phyloP scores from a whole-genome alignment of 345 rosid species.

The Noccaea caerulescens region DNA sequence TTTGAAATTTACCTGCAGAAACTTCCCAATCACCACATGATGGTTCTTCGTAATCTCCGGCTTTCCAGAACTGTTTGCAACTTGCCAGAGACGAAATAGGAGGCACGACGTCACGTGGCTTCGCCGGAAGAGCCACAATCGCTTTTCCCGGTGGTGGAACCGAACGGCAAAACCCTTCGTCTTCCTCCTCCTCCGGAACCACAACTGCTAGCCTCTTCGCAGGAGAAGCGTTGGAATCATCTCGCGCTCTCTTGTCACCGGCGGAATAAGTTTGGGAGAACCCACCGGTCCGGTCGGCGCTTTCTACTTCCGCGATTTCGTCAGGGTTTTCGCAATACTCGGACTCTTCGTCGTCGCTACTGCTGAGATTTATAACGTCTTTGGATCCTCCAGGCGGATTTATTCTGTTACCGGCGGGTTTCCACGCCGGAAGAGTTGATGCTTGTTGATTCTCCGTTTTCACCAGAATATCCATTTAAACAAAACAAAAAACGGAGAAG shows the following conservation, averaged over 20 bases:
- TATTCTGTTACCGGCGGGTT: neutral
- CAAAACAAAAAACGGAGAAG: neutral
- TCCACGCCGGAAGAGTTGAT: slow-evolving; percentile 2
- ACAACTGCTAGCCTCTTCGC: slow-evolving; percentile 42
- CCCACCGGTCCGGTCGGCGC: slow-evolving; percentile 14
- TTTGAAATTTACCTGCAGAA: slow-evolving; percentile 49
- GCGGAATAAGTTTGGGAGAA: neutral
- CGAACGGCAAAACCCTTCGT: slow-evolving; percentile 48
- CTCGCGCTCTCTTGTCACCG: slow-evolving; percentile 40
- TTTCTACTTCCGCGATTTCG: neutral
- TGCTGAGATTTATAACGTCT: slow-evolving; percentile 56
- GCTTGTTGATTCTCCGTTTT: slow-evolving; percentile 52
- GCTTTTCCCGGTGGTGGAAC: slow-evolving; percentile 1
- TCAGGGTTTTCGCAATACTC: slow-evolving; percentile 22
- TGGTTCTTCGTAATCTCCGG: slow-evolving; percentile 83
- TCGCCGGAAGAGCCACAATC: slow-evolving; percentile 8
- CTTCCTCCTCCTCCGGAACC: slow-evolving; percentile 48
- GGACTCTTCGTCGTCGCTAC: slow-evolving; percentile 51
- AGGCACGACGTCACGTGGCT: slow-evolving; percentile 13
- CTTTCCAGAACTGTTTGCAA: slow-evolving; percentile 87
- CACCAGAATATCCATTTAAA: slow-evolving; percentile 49
- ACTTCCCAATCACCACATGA: slow-evolving; percentile 57
- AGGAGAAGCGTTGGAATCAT: slow-evolving; percentile 14
- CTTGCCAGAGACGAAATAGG: neutral
- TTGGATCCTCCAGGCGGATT: neutral